Evolutionary conservation across 2,329 filamentous ascomycete genomes (phyloP), one percentile per base, ranked within the genome.

Genomic region (Atkinsonella hypoxylon): DNA sequence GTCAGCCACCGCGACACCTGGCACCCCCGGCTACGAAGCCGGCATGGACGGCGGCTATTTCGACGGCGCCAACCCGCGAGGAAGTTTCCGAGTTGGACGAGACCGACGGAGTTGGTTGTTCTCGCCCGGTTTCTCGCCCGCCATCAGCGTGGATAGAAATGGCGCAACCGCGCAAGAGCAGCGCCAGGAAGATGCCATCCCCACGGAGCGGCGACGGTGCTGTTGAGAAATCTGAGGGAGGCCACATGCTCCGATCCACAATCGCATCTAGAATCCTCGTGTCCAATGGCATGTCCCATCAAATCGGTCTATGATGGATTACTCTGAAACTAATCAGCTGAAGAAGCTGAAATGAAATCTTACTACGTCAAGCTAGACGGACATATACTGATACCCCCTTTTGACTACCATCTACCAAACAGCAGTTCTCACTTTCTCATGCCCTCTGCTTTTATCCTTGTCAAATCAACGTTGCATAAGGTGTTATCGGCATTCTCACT

Each of bases 61-160:
- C 57, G 77, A 79, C 45, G 71, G 66, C 43, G 62, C 61, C 22
- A 73, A 74, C 52, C 59, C 68, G 2, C 61, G 75, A 18, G 64
- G 62, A 10, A 81, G 77, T 58, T 81, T 82, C 58, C 70, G 78
- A 45, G 71, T 81, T 15, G 77, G 77, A 8, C 69, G 76, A 48
- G 78, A 82, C 58, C 64, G 78, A 39, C 65, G 77, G 42, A 81
- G 77, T 61, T 81, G 78, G 78, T 61, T 81, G 22, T 80, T 81
- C 57, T 73, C 75, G 1, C 75, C 76, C 0, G 67, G 62, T 1
- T 79, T 80, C 57, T 74, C 73, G 11, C 75, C 76, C 1, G 69
- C 73, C 11, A 66, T 79, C 4, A 71, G 73, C 3, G 62, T 78
- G 30, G 75, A 74, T 50, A 70, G 70, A 39, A 65, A 64, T 8